A percentile compares a stretch with the other conserved stretches of the same genome.
These are phyloP conservation scores for Cladosporium velox DNA, from an alignment of 2,329 filamentous ascomycete species.

Conservation along the genomic window DNA sequence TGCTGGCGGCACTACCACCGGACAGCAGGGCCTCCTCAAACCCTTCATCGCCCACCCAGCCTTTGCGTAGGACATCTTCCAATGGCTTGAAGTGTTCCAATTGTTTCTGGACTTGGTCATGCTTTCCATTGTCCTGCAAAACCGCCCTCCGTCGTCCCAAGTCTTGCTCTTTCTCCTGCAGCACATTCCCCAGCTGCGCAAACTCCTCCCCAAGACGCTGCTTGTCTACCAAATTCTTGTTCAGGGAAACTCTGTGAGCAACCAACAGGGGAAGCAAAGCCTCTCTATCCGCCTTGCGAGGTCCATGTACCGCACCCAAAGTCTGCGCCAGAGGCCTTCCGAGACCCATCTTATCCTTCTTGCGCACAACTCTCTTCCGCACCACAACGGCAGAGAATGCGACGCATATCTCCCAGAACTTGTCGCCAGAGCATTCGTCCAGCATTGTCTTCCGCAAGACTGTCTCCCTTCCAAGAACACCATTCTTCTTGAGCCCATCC, in stretches of 20 bases:
- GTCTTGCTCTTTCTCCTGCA: conserved; percentile 42
- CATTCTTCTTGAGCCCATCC: conserved; percentile 85
- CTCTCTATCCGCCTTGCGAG: conserved; percentile 38
- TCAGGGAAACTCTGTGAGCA: conserved; percentile 70
- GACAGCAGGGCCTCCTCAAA: conserved; percentile 73
- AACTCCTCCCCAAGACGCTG: conserved; percentile 61
- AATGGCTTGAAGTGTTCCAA: conserved; percentile 40
- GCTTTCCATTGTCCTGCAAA: not conserved
- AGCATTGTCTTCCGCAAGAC: conserved; percentile 91
- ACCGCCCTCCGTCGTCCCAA: conserved; percentile 50
- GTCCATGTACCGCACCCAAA: conserved; percentile 47
- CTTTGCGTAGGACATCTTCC: conserved; percentile 64
- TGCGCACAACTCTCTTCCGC: conserved; percentile 58
- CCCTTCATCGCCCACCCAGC: conserved; percentile 76
- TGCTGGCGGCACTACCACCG: conserved; percentile 60
- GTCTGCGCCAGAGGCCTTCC: conserved; percentile 50
- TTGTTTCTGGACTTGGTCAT: conserved; percentile 29
- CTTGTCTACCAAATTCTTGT: conserved; percentile 61
- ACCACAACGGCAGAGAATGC: conserved; percentile 82
- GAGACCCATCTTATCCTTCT: conserved; percentile 45
- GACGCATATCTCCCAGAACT: conserved; percentile 82
- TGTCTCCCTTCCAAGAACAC: conserved; percentile 74
- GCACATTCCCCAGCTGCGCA: conserved; percentile 62
- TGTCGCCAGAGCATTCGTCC: conserved; percentile 91
- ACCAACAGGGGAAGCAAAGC: conserved; percentile 66